Evolutionary conservation across 2,329 filamentous ascomycete species (phyloP), one percentile per base, ranked within the genome.

Genomic region (Aplosporella prunicola): DNA sequence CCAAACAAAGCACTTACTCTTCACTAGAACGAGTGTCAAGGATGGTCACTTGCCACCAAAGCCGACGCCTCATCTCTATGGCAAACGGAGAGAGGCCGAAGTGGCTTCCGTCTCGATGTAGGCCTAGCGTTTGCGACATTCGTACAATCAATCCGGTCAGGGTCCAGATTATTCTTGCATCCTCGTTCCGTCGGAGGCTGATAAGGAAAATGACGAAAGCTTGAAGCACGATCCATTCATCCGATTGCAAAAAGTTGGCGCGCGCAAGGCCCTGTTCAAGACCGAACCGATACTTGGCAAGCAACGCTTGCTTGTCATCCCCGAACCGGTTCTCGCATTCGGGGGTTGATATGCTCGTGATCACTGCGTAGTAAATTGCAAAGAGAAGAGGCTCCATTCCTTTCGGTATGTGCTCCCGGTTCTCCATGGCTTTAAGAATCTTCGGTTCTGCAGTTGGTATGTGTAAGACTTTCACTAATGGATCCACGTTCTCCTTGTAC

Each of bases 401-500:
- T 45, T 70, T 76, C 33, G 67, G 62, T 1, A 86, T 64, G 20
- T 66, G 73, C 28, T 74, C 67, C 13, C 78, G 62, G 38, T 77
- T 73, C 25, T 68, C 69, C 23, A 75, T 68, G 1, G 78, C 68
- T n/a, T 75, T 67, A 13, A 76, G 67, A 24, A 86, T 68, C 1
- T 74, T 63, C 18, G 69, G 68, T 40, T 75, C 74, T 53, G 78
- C 71, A 2, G 77, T 77, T 0, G 80, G 82, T 0, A 81, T 64
- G 52, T 88, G 82, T 6, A 86, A 52, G 9, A 86, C 66, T 52
- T 84, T 86, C 48, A 82, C 66, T 8, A 86, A 57, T 0, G 81
- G 78, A 48, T 87, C 80, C 7, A 87, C 80, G 35, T 82, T 84
- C 45, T 84, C 78, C 44, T 78, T 72, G 56, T 76, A 87, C 9